Evolutionary conservation across 2,329 filamentous ascomycete species (phyloP), one percentile per base, ranked within the genome.

Genomic region (Botrytis tulipae): DNA sequence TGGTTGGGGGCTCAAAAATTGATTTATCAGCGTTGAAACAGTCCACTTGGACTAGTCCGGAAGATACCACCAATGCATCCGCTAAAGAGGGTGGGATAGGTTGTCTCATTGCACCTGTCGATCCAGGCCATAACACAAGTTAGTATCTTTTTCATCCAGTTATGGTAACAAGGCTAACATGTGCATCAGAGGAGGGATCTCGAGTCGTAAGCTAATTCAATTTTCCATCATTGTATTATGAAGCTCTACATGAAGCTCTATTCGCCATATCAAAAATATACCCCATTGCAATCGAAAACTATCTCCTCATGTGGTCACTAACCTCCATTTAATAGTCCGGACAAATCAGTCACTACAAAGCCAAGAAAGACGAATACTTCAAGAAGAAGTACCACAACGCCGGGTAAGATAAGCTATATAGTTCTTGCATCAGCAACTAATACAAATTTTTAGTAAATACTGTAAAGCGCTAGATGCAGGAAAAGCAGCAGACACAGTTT

Each of bases 21-120:
- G n/a, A 63, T 25, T 46, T 63, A 22, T 44, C 61, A 1, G 37
- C 71, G 25, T 46, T 54, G 7, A n/a, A 22, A 2, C 25, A 73
- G 18, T 7, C 51, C 7, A 44, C 40, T 44, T 73, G 57, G 62
- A 48, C 25, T 29, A 73, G 71, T 46, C 62, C 71, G 0, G 63
- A 73, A 37, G 71, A 73, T 44, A 60, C 71, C 20, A 73, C 71
- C 22, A 68, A 68, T 61, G 71, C 62, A 35, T 57, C 35, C n/a
- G 40, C 71, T 14, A 44, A 37, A 35, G 51, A 73, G 51, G 54
- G 63, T 42, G 71, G 71, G 1, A 67, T 37, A 20, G 63, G 71
- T 42, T 62, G 63, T 9, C 62, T 73, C 14, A 66, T 73, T 25
- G 71, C 65, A 5, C 71, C 71, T 59, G 71, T 73, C 35, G 29